Conservation (phyloP, 352 stramenopile genomes). For the Phytophthora cryptogea region DNA sequence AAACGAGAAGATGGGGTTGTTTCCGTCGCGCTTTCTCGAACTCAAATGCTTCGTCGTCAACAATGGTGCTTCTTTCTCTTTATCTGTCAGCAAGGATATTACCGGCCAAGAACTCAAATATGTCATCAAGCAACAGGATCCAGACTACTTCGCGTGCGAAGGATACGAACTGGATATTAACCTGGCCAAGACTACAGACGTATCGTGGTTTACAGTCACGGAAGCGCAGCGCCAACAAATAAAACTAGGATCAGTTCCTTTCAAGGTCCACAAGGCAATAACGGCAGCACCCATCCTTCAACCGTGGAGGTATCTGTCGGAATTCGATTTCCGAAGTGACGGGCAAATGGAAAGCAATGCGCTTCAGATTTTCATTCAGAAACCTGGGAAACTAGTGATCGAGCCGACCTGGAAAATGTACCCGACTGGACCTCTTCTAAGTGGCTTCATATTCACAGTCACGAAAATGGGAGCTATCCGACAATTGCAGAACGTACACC, state of each 20-base stretch:
- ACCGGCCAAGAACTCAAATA: neutral
- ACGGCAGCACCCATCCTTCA: neutral
- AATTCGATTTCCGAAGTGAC: neutral
- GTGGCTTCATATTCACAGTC: neutral
- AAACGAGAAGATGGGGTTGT: neutral
- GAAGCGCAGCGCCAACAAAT: neutral
- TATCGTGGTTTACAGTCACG: neutral
- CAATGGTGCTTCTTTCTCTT: neutral
- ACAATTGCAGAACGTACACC: neutral
- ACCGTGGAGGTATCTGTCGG: neutral
- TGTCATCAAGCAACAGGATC: conserved; percentile 1
- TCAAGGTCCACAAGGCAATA: neutral
- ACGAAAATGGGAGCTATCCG: neutral
- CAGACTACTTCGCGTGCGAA: neutral
- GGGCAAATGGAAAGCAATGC: neutral
- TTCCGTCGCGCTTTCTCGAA: neutral
- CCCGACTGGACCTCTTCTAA: neutral
- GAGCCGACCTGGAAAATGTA: neutral
- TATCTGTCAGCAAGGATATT: neutral
- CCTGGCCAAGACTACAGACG: neutral
- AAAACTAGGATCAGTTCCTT: neutral
- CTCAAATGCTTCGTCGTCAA: neutral
- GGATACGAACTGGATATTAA: neutral
- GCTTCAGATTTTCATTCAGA: neutral
- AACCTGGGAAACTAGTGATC: neutral